These are phyloP conservation scores for Neurospora cerealis DNA, from an alignment of 495 filamentous ascomycete species.

Conservation along the genomic window DNA sequence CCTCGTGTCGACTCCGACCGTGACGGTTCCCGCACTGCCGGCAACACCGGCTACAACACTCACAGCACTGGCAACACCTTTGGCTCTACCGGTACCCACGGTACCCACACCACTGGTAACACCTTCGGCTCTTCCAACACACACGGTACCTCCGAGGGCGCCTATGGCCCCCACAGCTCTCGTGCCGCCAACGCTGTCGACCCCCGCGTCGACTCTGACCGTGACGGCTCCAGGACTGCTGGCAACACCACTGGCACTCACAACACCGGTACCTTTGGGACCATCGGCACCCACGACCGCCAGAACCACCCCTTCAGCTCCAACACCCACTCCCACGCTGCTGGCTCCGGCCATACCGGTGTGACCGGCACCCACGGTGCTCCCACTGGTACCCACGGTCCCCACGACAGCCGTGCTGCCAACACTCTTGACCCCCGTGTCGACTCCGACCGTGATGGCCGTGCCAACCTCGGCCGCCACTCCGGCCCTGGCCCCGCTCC, in stretches of 20 bases:
- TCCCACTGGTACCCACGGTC: conserved; percentile 24
- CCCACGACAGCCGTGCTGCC: conserved; percentile 41
- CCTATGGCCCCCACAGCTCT: not conserved
- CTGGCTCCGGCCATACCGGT: conserved; percentile 23
- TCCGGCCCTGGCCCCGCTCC: conserved; percentile 30
- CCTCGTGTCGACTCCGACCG: conserved; percentile 10
- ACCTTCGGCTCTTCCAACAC: conserved; percentile 4
- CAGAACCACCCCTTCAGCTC: conserved; percentile 7
- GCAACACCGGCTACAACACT: conserved; percentile 8
- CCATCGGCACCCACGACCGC: conserved; percentile 1
- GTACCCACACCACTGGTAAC: conserved; percentile 2
- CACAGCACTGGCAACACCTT: conserved; percentile 5
- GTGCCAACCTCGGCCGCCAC: conserved; percentile 5
- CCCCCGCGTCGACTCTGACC: conserved; percentile 38
- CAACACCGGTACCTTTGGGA: conserved; percentile 2
- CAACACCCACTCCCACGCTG: conserved; percentile 6
- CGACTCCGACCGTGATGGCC: conserved; percentile 35
- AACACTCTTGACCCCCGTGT: conserved; percentile 46
- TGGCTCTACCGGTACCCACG: not conserved
- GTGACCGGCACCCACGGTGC: conserved; percentile 19
- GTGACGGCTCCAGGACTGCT: conserved; percentile 6
- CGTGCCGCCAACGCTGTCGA: conserved; percentile 35
- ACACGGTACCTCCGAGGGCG: not conserved
- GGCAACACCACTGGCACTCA: conserved; percentile 10
- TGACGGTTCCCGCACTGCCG: conserved; percentile 7